Evolutionary conservation across 75 land plant species (phyloP).

Genomic region (Cryptomeria japonica): DNA sequence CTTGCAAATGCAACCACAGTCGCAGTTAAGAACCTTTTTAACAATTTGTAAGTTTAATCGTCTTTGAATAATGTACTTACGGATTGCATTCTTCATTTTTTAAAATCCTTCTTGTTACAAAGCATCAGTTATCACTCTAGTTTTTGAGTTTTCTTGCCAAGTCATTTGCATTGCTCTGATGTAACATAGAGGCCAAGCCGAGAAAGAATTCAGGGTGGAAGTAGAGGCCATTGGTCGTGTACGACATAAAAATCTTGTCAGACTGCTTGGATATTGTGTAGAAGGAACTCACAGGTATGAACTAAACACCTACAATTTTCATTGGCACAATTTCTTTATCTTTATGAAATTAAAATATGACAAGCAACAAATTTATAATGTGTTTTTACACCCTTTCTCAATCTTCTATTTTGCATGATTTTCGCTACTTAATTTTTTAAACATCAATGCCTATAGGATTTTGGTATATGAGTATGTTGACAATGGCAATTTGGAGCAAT

Average conservation of each 20-base stretch:
- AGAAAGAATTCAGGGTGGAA: slow-evolving; percentile 93
- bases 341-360: not conserved
- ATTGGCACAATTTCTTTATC: slow-evolving; percentile 6
- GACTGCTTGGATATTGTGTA: slow-evolving; percentile 90
- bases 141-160: slow-evolving; percentile 3
- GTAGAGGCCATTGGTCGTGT: slow-evolving; percentile 97
- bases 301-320: not conserved
- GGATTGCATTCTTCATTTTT: not conserved
- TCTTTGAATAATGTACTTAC: not conserved
- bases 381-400: not conserved
- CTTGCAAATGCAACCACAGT: slow-evolving; percentile 67
- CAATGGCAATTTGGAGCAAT: slow-evolving; percentile 79
- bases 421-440: not conserved
- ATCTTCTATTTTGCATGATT: not conserved
- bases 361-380: not conserved
- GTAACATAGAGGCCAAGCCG: slow-evolving; percentile 86
- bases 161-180: not conserved
- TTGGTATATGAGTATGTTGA: slow-evolving; percentile 77
- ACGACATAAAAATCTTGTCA: slow-evolving; percentile 90
- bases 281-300: slow-evolving; percentile 88
- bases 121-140: not conserved
- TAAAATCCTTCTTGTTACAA: not conserved
- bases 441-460: slow-evolving; percentile 32
- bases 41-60: slow-evolving; percentile 52
- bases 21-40: slow-evolving; percentile 77